A percentile compares a stretch with the other conserved stretches of the same genome.
phyloP scores from a whole-genome alignment of 2,329 filamentous ascomycete genomes.

The Aspergillus ibericus region DNA sequence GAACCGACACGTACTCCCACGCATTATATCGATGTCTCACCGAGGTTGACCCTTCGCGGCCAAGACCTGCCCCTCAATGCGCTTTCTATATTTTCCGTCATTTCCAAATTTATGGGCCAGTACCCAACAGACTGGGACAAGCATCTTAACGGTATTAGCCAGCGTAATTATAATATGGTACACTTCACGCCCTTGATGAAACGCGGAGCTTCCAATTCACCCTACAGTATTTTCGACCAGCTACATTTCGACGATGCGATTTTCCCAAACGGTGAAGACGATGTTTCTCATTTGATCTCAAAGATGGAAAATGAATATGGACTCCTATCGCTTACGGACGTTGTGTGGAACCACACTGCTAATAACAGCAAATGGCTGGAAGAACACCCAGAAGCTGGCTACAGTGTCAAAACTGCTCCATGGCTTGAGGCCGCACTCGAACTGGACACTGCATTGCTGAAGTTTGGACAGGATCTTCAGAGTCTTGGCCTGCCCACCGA shows the following conservation, averaged over 20 bases:
- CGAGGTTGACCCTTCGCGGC: constrained; percentile 72
- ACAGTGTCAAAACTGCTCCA: constrained; percentile 88
- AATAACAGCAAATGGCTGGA: constrained; percentile 93
- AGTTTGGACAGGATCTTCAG: constrained; percentile 63
- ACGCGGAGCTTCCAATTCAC: constrained; percentile 87
- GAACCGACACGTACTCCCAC: constrained; percentile 67
- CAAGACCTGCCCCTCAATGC: constrained; percentile 78
- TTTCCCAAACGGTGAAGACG: constrained; percentile 82
- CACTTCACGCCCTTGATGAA: constrained; percentile 95
- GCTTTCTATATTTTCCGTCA: constrained; percentile 85
- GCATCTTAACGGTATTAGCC: constrained; percentile 82
- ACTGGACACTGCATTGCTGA: constrained; percentile 71
- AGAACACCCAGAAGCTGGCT: constrained; percentile 91
- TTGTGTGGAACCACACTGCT: constrained; percentile 97
- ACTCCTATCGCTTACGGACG: constrained; percentile 85
- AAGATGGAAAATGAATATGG: constrained; percentile 84
- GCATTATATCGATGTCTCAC: constrained; percentile 94
- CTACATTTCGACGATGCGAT: constrained; percentile 76
- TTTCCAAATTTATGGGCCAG: constrained; percentile 97
- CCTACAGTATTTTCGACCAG: constrained; percentile 95
- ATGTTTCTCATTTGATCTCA: constrained; percentile 72
- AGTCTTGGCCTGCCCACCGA: constrained; percentile 73
- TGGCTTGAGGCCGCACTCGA: constrained; percentile 67
- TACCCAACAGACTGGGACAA: constrained; percentile 88
- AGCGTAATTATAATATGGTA: constrained; percentile 96